Evolutionary conservation across 2,329 filamentous ascomycete genomes (phyloP), one percentile per base, ranked within the genome.

Genomic region (Scedosporium aurantiacum): DNA sequence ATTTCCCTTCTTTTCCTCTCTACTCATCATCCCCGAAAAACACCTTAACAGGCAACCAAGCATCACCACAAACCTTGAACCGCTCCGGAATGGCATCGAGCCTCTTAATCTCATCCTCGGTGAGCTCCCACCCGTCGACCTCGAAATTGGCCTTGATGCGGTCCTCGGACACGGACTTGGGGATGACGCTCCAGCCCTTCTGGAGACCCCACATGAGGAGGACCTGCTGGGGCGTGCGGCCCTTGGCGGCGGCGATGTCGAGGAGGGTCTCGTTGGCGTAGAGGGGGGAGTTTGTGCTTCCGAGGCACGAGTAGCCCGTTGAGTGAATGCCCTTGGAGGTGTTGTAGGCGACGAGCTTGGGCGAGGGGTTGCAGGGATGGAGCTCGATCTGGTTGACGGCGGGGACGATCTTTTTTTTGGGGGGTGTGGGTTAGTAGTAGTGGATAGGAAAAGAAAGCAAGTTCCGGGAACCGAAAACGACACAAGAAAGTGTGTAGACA

Each of bases 21-120:
- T 84, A 91, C 77, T 92, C 88, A 69, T 91, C 88, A 68, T 92
- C 88, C 6, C 88, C 88, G 70, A 90, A 90, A 80, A 94, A 94
- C 41, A 93, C 88, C 79, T 86, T 87, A 63, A 89, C 74, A 0
- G 89, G 89, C 68, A 90, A 70, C 86, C 88, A 93, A 28, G 70
- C 74, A 70, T 93, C 90, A 41, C 81, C 82, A 70, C 89, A 94
- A 64, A 91, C 86, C 83, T 91, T 95, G 81, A 92, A 93, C 58
- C 90, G 83, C 64, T 89, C 87, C 68, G 82, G 79, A 61, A 93
- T 80, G 68, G 75, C 81, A 68, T 84, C 84, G 58, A 96, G 78
- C 73, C 82, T 78, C 67, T 81, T 79, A 58, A 93, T 73, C 77
- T 96, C 90, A 56, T 90, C 89, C 3, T 82, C 80, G 3, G 82